phyloP scores from a whole-genome alignment of 75 land plant genomes.

The Sequoia sempervirens region DNA sequence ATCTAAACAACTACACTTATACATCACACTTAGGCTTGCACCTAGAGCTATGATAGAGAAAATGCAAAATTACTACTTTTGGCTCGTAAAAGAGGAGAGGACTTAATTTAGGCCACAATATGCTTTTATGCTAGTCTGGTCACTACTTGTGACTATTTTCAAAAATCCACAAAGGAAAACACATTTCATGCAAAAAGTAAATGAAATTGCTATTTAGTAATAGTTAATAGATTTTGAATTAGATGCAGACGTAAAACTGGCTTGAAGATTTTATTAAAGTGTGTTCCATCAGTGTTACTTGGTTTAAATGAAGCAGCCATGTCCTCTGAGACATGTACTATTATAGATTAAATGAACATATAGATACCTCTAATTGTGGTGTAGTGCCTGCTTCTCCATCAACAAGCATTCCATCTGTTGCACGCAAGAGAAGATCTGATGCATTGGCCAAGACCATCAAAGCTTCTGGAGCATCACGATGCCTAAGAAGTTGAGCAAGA shows the following conservation, averaged over 20 bases:
- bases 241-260: not conserved
- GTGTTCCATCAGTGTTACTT: not conserved
- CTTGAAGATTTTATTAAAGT: not conserved
- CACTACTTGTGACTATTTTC: not conserved
- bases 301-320: not conserved
- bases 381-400: slow-evolving; percentile 89
- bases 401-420: slow-evolving; percentile 89
- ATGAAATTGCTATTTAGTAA: not conserved
- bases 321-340: not conserved
- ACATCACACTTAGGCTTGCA: not conserved
- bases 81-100: not conserved
- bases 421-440: slow-evolving; percentile 64
- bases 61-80: not conserved
- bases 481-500: slow-evolving; percentile 74
- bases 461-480: slow-evolving; percentile 60
- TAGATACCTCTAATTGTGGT: slow-evolving; percentile 83
- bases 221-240: not conserved
- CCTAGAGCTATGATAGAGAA: not conserved
- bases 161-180: not conserved
- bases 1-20: not conserved
- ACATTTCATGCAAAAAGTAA: not conserved
- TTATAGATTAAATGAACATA: not conserved
- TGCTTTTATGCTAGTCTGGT: not conserved
- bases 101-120: not conserved
- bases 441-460: slow-evolving; percentile 67